Evolutionary conservation across 306 rosid species (phyloP).

Genomic region (Dryas drummondii): DNA sequence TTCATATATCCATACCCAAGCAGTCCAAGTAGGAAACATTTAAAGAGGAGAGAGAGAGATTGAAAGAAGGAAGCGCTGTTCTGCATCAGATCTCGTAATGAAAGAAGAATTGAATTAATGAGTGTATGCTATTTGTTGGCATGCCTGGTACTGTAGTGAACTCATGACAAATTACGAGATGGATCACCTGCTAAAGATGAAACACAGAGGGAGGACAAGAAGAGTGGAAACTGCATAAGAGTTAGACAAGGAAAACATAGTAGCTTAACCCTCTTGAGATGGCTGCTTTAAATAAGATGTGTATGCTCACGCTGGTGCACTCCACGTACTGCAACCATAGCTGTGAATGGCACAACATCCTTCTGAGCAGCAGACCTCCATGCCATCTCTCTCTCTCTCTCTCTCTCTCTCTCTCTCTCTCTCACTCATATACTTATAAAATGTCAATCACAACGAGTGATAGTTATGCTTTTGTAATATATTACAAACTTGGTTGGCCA

Average conservation of each 20-base stretch:
- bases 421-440: background rate
- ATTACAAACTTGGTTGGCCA: no score
- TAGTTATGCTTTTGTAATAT: no score
- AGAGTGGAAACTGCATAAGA: conserved; percentile 40
- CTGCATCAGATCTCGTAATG: conserved; percentile 21
- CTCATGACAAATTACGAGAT: background rate
- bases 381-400: conserved; percentile 29
- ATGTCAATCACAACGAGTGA: background rate
- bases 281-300: conserved; percentile 57
- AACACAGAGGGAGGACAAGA: conserved; percentile 47
- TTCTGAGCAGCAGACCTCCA: conserved; percentile 15
- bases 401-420: background rate
- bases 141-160: no score
- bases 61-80: conserved; percentile 45
- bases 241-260: conserved; percentile 57
- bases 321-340: conserved; percentile 49
- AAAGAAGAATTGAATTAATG: background rate
- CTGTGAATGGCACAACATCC: conserved; percentile 47
- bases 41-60: conserved; percentile 31
- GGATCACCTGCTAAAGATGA: conserved; percentile 44
- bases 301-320: conserved; percentile 47
- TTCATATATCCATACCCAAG: conserved; percentile 40
- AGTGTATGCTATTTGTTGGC: no score
- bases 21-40: conserved; percentile 40
- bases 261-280: conserved; percentile 42